Percentiles rank a stretch among this genome's conserved stretches.
These are phyloP conservation scores for Zygoascus ofunaensis DNA, from an alignment of 805 yeast species.

Conservation along the genomic window DNA sequence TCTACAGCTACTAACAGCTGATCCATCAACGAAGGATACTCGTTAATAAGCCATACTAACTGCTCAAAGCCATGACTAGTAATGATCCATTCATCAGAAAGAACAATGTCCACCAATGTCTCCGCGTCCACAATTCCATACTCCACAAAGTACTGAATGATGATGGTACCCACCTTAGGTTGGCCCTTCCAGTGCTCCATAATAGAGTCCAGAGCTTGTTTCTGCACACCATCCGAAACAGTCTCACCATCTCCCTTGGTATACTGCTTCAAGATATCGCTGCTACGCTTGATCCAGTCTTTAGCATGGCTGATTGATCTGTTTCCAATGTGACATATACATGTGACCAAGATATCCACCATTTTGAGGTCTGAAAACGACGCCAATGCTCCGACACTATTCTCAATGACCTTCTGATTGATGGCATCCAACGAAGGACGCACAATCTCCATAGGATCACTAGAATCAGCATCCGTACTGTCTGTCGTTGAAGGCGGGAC, in stretches of 20 bases:
- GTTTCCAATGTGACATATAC: slow-evolving; percentile 74
- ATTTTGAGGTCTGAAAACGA: slow-evolving; percentile 37
- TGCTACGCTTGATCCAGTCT: slow-evolving; percentile 40
- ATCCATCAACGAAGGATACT: background rate
- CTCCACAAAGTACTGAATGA: slow-evolving; percentile 43
- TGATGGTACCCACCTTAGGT: slow-evolving; percentile 55
- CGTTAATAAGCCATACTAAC: slow-evolving; percentile 6
- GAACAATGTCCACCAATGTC: background rate
- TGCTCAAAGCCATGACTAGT: slow-evolving; percentile 10
- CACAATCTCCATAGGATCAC: slow-evolving; percentile 6
- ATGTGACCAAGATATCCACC: slow-evolving; percentile 56
- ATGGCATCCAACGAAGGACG: slow-evolving; percentile 7
- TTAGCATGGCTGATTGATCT: slow-evolving; percentile 76
- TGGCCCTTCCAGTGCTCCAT: slow-evolving; percentile 56
- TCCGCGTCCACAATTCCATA: slow-evolving; percentile 32
- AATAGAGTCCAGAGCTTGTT: slow-evolving; percentile 42
- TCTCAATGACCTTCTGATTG: slow-evolving; percentile 19
- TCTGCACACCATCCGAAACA: slow-evolving; percentile 28
- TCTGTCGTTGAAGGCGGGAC: background rate
- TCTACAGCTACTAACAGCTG: background rate
- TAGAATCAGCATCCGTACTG: slow-evolving; percentile 6
- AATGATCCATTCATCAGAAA: slow-evolving; percentile 1
- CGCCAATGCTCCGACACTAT: slow-evolving; percentile 27
- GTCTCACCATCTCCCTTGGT: slow-evolving; percentile 22
- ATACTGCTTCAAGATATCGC: slow-evolving; percentile 26